phyloP scores from a whole-genome alignment of 78 protist genomes.

The Dictyostelium purpureum region DNA sequence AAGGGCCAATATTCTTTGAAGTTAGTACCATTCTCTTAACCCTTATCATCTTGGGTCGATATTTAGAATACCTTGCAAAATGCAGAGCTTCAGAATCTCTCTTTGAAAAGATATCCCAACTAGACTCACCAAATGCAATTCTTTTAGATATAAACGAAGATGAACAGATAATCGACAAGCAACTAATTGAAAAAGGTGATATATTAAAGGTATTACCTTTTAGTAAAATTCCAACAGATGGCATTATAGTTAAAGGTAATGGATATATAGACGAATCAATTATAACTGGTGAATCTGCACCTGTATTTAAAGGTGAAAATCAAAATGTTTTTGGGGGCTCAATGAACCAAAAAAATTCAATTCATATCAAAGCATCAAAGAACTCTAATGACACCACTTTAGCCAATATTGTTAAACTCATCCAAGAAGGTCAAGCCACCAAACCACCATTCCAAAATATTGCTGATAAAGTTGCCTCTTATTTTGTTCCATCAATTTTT shows the following conservation, averaged over 20 bases:
- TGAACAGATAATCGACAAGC: background rate
- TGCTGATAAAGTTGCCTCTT: conserved; percentile 88
- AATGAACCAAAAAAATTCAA: conserved; percentile 43
- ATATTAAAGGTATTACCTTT: conserved; percentile 47
- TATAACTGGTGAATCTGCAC: conserved; percentile 93
- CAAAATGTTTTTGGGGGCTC: conserved; percentile 91
- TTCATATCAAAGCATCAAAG: conserved; percentile 53
- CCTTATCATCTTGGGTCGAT: conserved; percentile 91
- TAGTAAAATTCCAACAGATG: conserved; percentile 81
- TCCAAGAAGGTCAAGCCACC: conserved; percentile 89
- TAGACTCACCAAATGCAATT: conserved; percentile 75
- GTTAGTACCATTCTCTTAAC: conserved; percentile 84
- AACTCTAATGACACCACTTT: conserved; percentile 83
- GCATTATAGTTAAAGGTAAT: conserved; percentile 33
- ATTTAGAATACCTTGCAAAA: conserved; percentile 92
- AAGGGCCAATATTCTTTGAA: conserved; percentile 63
- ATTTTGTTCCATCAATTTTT: conserved; percentile 92
- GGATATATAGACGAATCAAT: conserved; percentile 89
- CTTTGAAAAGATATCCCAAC: conserved; percentile 24
- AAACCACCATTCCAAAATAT: conserved; percentile 66
- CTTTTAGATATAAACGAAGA: background rate
- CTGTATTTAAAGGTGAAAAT: conserved; percentile 79
- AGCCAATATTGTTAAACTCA: conserved; percentile 84
- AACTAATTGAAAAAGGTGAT: conserved; percentile 82
- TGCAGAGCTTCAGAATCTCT: conserved; percentile 89